A percentile compares a stretch with the other conserved stretches of the same genome.
Evolutionary conservation across 805 yeast species (phyloP).

Genomic region (Yamadazyma akitaensis): DNA sequence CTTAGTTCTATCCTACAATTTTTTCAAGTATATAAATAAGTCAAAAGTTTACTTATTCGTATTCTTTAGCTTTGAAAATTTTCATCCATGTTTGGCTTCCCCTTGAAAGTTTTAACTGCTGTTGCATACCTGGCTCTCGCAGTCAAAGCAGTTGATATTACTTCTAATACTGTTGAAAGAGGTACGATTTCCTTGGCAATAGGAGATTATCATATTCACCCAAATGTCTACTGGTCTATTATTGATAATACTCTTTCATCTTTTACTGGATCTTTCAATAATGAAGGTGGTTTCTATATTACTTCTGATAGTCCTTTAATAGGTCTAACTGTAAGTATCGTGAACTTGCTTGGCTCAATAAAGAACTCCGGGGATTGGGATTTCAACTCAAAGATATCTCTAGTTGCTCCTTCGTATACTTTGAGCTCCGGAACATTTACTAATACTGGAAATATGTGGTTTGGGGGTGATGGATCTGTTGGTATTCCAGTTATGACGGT

Average conservation of each 20-base stretch:
- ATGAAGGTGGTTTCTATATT: slow-evolving; percentile 18
- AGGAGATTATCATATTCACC: slow-evolving; percentile 3
- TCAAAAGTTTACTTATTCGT: too few species aligned
- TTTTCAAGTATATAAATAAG: too few species aligned
- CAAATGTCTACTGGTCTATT: slow-evolving; percentile 18
- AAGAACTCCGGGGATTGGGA: slow-evolving; percentile 20
- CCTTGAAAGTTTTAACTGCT: background rate
- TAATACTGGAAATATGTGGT: slow-evolving; percentile 24
- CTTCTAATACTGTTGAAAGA: slow-evolving; percentile 4
- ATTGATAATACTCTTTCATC: slow-evolving; percentile 12
- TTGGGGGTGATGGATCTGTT: slow-evolving; percentile 20
- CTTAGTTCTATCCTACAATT: too few species aligned
- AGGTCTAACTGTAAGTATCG: slow-evolving; percentile 14
- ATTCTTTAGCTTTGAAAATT: too few species aligned
- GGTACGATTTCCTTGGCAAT: background rate
- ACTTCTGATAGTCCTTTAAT: slow-evolving; percentile 11
- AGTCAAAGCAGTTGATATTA: slow-evolving; percentile 12
- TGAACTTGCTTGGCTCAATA: slow-evolving; percentile 11
- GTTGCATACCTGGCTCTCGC: background rate
- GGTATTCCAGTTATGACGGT: slow-evolving; percentile 15
- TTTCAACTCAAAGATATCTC: slow-evolving; percentile 14
- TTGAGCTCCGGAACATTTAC: slow-evolving; percentile 12
- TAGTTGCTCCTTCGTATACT: slow-evolving; percentile 14
- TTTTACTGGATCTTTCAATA: slow-evolving; percentile 14
- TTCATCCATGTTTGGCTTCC: background rate